Evolutionary conservation across 768 basidiomycete genomes (phyloP).

Genomic region (Tulasnella sp.): DNA sequence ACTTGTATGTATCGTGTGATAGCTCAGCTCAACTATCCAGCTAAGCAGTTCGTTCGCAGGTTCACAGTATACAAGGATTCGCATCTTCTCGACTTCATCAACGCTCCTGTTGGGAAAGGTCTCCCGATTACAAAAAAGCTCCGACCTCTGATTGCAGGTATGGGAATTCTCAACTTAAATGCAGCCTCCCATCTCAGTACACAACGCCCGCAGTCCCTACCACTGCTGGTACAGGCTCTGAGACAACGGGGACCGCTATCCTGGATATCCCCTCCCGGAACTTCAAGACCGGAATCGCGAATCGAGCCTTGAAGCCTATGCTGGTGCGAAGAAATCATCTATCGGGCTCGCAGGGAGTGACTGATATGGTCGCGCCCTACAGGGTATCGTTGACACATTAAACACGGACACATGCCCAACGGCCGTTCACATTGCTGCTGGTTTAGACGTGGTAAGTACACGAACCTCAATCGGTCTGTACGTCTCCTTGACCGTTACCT

Average conservation of each 20-base stretch:
- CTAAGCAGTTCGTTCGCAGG: constrained; percentile 29
- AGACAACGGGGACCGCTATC: constrained; percentile 92
- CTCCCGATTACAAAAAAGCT: constrained; percentile 65
- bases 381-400: constrained; percentile 71
- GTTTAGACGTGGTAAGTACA: constrained; percentile 59
- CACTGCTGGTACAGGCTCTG: constrained; percentile 81
- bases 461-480: no score
- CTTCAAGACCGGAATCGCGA: constrained; percentile 97
- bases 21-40: background rate
- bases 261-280: constrained; percentile 73
- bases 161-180: constrained; percentile 12
- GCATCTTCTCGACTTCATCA: constrained; percentile 92
- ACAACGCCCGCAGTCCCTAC: constrained; percentile 43
- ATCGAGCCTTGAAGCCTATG: constrained; percentile 78
- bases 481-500: background rate
- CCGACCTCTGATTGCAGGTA: constrained; percentile 74
- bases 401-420: constrained; percentile 88
- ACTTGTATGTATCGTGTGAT: constrained; percentile 43
- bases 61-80: constrained; percentile 88
- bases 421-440: constrained; percentile 89
- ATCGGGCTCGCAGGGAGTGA: no score
- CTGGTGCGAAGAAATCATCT: constrained; percentile 29
- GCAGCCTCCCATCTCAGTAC: constrained; percentile 9
- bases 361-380: no score
- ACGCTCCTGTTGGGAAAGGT: constrained; percentile 91